Conservation (phyloP, 2,329 filamentous ascomycete species). For the Beauveria pseudobassiana region DNA sequence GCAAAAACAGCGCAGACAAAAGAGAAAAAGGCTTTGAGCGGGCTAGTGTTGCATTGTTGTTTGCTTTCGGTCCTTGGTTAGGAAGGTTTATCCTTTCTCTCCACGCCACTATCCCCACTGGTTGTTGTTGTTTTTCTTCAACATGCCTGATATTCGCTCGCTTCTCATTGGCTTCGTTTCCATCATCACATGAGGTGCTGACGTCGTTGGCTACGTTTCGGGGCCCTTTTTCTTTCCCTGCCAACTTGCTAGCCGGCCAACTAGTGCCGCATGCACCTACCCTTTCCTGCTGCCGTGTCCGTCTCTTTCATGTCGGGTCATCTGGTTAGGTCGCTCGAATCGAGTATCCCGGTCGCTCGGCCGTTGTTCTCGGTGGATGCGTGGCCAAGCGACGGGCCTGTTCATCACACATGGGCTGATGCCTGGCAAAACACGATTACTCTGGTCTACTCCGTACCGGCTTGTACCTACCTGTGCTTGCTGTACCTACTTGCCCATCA, state of each 20-base stretch:
- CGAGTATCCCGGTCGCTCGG: conserved; percentile 4
- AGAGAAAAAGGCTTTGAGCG: not conserved
- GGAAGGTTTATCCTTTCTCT: conserved; percentile 1
- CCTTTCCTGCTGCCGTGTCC: not conserved
- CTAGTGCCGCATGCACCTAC: not conserved
- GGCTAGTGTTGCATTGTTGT: not conserved
- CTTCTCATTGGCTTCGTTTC: conserved; percentile 1
- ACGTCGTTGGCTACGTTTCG: not conserved
- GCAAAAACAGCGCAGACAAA: not conserved
- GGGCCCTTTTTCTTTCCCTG: not conserved
- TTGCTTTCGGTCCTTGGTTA: not conserved
- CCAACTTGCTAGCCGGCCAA: too few species aligned
- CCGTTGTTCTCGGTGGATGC: not conserved
- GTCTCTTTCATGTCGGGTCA: not conserved
- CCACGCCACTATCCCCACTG: not conserved
- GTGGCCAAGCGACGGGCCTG: not conserved
- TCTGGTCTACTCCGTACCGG: not conserved
- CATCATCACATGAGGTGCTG: not conserved
- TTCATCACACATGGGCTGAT: not conserved
- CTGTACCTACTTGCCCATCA: too few species aligned
- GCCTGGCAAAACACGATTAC: not conserved
- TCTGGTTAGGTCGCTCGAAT: not conserved
- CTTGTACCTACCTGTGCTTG: too few species aligned
- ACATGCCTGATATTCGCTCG: not conserved
- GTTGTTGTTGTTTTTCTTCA: not conserved